A percentile compares a stretch with the other conserved stretches of the same genome.
Conservation (phyloP, 2,329 filamentous ascomycete species). For the Fusarium sp. region DNA sequence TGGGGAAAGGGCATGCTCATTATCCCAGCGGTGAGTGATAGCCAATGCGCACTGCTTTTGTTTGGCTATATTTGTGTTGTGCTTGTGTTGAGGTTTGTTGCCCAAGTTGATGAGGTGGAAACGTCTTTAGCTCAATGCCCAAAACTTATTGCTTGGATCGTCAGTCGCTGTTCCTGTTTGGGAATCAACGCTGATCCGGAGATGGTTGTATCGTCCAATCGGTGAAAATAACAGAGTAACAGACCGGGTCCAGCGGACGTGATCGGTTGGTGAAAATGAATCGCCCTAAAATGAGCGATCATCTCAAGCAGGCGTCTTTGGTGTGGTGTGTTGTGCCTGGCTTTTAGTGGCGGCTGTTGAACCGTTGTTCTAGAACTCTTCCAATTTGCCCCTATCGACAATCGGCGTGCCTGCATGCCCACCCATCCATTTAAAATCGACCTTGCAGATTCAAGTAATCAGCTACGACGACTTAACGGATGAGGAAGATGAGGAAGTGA, state of each 20-base stretch:
- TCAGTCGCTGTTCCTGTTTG: conserved; percentile 27
- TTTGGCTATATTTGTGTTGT: conserved; percentile 37
- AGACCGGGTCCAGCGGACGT: conserved; percentile 11
- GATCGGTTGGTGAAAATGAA: conserved; percentile 15
- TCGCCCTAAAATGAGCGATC: conserved; percentile 12
- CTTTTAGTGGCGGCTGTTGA: conserved; percentile 18
- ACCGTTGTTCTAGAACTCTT: conserved; percentile 36
- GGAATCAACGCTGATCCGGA: conserved; percentile 27
- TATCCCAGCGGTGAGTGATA: conserved; percentile 29
- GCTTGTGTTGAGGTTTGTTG: conserved; percentile 10
- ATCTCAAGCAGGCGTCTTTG: conserved; percentile 14
- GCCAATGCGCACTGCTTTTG: conserved; percentile 43
- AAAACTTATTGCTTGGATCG: conserved; percentile 29
- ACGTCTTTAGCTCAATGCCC: conserved; percentile 3
- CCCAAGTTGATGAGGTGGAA: conserved; percentile 14
- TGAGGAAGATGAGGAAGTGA: conserved; percentile 36
- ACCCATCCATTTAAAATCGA: conserved; percentile 34
- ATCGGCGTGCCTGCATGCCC: conserved; percentile 32
- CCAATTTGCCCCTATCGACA: conserved; percentile 25
- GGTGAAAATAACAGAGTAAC: conserved; percentile 13
- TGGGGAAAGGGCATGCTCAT: conserved; percentile 7
- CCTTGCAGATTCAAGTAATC: conserved; percentile 39
- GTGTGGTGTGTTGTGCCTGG: conserved; percentile 14
- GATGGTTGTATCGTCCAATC: conserved; percentile 21
- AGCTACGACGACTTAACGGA: conserved; percentile 36